phyloP scores from a whole-genome alignment of 2,329 filamentous ascomycete genomes.

The Colletotrichum tofieldiae region DNA sequence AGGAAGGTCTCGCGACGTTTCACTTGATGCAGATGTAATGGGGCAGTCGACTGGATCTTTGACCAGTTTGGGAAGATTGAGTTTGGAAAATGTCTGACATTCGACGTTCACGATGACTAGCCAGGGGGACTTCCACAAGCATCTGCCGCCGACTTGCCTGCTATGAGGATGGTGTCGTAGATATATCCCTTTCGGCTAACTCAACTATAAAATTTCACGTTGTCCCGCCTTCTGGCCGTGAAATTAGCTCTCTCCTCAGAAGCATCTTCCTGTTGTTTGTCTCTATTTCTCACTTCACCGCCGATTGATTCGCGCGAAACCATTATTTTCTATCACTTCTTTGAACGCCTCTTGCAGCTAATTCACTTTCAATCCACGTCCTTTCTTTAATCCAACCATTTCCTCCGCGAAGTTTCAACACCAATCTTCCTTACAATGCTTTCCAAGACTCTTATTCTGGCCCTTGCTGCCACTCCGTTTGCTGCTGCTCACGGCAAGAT shows the following conservation, averaged over 20 bases:
- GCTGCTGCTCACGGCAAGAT: conserved; percentile 52
- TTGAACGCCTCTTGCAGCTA: background rate
- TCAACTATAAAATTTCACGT: conserved; percentile 26
- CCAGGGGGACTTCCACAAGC: background rate
- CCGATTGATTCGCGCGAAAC: conserved; percentile 39
- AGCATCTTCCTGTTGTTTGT: conserved; percentile 16
- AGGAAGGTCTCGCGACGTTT: conserved; percentile 37
- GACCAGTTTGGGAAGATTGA: background rate
- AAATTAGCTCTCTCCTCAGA: background rate
- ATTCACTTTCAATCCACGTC: background rate
- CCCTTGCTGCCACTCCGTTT: conserved; percentile 48
- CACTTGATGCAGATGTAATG: conserved; percentile 24
- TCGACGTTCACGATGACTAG: background rate
- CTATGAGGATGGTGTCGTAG: background rate
- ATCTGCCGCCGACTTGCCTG: background rate
- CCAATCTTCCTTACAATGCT: conserved; percentile 38
- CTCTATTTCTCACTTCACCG: conserved; percentile 16
- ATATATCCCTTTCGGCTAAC: background rate
- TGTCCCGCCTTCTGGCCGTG: background rate
- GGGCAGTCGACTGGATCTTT: conserved; percentile 10
- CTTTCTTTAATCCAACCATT: conserved; percentile 1
- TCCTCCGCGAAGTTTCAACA: background rate
- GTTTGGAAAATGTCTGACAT: background rate
- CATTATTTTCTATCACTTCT: background rate
- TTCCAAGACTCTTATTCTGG: conserved; percentile 43